phyloP scores from a whole-genome alignment of 768 basidiomycete species.

The Russula virescens region DNA sequence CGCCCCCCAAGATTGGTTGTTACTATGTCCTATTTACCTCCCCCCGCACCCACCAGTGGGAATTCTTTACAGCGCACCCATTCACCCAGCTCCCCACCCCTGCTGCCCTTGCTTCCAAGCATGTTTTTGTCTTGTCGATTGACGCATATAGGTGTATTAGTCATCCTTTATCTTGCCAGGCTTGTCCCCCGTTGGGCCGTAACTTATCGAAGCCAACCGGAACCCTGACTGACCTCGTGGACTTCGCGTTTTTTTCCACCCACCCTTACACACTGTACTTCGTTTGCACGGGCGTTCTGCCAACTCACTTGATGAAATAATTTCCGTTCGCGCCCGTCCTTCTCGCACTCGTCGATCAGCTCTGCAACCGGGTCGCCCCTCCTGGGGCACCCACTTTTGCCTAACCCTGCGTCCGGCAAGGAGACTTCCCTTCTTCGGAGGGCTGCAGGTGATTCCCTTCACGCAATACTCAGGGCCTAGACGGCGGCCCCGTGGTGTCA shows the following conservation, averaged over 20 bases:
- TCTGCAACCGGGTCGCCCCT: not conserved
- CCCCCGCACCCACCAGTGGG: not conserved
- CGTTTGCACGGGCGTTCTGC: not conserved
- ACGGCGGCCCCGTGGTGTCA: slow-evolving; percentile 20
- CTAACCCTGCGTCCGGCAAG: not conserved
- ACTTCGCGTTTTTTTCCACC: slow-evolving; percentile 11
- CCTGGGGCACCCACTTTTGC: not conserved
- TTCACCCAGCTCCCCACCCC: not conserved
- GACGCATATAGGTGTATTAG: slow-evolving; percentile 13
- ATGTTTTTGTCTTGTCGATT: slow-evolving; percentile 13
- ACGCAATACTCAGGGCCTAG: slow-evolving; percentile 11
- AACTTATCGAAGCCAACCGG: not conserved
- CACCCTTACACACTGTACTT: too few relatives aligned
- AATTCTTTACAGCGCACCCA: not conserved
- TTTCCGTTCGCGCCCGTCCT: slow-evolving; percentile 4
- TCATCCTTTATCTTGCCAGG: slow-evolving; percentile 11
- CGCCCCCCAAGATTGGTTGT: not conserved
- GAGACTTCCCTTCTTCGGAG: not conserved
- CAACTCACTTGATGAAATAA: slow-evolving; percentile 1
- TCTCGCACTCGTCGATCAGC: slow-evolving; percentile 15
- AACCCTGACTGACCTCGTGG: slow-evolving; percentile 17
- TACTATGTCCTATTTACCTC: slow-evolving; percentile 15
- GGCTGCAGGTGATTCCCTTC: not conserved
- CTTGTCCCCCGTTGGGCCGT: not conserved
- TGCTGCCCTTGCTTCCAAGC: slow-evolving; percentile 7